A percentile compares a stretch with the other conserved stretches of the same genome.
Evolutionary conservation across 2,329 filamentous ascomycete species (phyloP).

Genomic region (Colletotrichum sidae): DNA sequence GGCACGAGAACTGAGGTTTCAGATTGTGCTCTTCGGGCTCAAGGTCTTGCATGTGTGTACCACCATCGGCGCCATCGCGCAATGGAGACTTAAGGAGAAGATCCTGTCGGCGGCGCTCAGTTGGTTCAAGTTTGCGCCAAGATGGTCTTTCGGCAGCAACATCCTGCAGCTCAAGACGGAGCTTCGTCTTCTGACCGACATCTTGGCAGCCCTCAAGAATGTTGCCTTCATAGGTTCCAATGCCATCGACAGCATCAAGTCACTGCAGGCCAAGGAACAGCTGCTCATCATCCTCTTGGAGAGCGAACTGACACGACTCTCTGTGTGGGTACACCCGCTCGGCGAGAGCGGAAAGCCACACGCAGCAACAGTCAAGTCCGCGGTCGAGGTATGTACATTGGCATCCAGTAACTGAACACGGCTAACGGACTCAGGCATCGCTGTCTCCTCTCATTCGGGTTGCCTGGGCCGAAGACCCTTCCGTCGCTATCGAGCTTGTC

Average conservation of each 20-base stretch:
- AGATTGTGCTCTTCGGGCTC: slow-evolving; percentile 85
- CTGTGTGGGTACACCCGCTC: slow-evolving; percentile 90
- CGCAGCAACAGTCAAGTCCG: slow-evolving; percentile 29
- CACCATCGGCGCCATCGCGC: slow-evolving; percentile 70
- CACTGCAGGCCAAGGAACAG: slow-evolving; percentile 82
- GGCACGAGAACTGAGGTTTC: slow-evolving; percentile 91
- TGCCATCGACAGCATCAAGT: slow-evolving; percentile 67
- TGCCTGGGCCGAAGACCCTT: slow-evolving; percentile 88
- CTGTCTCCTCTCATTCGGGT: slow-evolving; percentile 77
- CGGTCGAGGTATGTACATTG: slow-evolving; percentile 50
- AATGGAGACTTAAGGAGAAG: slow-evolving; percentile 89
- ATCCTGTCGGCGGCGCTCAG: slow-evolving; percentile 86
- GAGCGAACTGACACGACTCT: slow-evolving; percentile 84
- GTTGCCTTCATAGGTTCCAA: slow-evolving; percentile 70
- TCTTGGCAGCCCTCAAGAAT: slow-evolving; percentile 73
- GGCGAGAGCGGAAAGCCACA: slow-evolving; percentile 58
- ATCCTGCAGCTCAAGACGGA: slow-evolving; percentile 94
- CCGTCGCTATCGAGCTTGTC: slow-evolving; percentile 87
- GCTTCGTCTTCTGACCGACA: slow-evolving; percentile 81
- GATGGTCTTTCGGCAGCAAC: slow-evolving; percentile 97
- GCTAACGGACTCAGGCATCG: slow-evolving; percentile 56
- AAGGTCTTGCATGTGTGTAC: slow-evolving; percentile 80
- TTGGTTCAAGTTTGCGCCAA: slow-evolving; percentile 87
- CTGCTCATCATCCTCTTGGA: slow-evolving; percentile 84
- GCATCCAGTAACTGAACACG: slow-evolving; percentile 8